Base-by-base conservation (phyloP, 2,329 filamentous ascomycete species). In the Arachnopeziza araneosa region DNA sequence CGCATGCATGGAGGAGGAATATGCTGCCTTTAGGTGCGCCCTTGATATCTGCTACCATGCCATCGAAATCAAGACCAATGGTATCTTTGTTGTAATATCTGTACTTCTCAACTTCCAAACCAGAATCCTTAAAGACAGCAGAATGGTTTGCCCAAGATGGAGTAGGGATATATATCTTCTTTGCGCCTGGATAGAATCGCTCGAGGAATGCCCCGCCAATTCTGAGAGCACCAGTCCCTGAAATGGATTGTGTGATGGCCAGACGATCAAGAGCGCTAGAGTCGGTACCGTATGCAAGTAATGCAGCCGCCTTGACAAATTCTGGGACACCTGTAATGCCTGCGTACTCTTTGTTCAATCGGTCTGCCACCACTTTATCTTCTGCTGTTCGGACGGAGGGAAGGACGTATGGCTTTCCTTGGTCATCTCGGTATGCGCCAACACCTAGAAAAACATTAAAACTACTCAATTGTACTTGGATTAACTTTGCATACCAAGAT, bases 1-100 rank as follows among this genome's bases (percentile, higher is more conserved):
- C 93, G 77, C 93, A 98, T 66, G 93, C 93, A 79, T 99, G 95
- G 75, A 98, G 89, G 68, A 99, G 81, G 79, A 99, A 88, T 70
- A 96, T 86, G 79, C 90, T 96, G 76, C 87, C 87, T 76, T 88
- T 85, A 69, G 93, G 92, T 60, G 93, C 91, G 68, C 83, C 85
- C 81, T 96, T 92, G 79, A 99, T 87, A 76, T 98, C 93, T 71
- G 84, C 88, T 62, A 97, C 74, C 83, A 99, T 85, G 71, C 95
- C 95, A 68, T 96, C 91, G 73, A 97, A 98, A 83, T 99, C 95
- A 66, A 99, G 88, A 59, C 93, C 93, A 74, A 97, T 98, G 73
- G 93, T 98, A 75, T 96, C 88, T 83, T 96, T 96, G 86, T 98
- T 91, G 83, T 98, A 99, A 87, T 99, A 99, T 71, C 91, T 85